Evolutionary conservation across 345 rosid species (phyloP), one percentile per base, ranked within the genome.

Genomic region (Bruguiera parviflora): DNA sequence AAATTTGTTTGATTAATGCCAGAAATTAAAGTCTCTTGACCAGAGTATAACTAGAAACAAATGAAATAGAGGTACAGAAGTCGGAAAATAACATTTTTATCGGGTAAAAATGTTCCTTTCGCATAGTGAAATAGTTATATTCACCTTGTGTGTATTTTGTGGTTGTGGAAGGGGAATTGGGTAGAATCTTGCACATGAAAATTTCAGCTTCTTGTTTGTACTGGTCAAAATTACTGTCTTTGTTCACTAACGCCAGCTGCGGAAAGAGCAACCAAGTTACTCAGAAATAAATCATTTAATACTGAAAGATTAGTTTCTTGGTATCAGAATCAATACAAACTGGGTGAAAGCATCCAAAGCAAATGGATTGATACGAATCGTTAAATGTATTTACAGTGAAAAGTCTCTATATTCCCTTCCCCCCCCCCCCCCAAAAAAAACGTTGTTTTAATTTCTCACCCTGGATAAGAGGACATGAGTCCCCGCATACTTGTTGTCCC

Each of bases 401-500:
- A 31, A 31, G 0, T 31, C 32, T 8, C 10, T 33, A 33, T 33
- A 33, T 33, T 33, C 1, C 8, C n/a, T n/a, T n/a, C 37, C 28
- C 28, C 28, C 28, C 28, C 27, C 27, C 1, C 27, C 28, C 2
- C 28, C 28, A n/a, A n/a, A n/a, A n/a, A n/a, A n/a, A n/a, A 27
- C 28, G 28, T 1, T 27, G 1, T 27, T 27, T 27, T 27, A 27
- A 27, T 27, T 43, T 47, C 70, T 64, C 68, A 91, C 97, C 88
- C 94, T 82, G 2, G 97, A 77, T 1, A 93, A 80, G 58, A 93
- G 90, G 66, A 93, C 91, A 64, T 87, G 81, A 68, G 91, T 94
- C n/a, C 98, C 97, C 7, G 96, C 96, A 67, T 83, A 84, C 66
- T 93, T 91, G 67, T 93, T 88, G 83, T 93, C 97, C 98, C 98